phyloP scores from a whole-genome alignment of 768 basidiomycete species.

The Kwoniella dejecticola region DNA sequence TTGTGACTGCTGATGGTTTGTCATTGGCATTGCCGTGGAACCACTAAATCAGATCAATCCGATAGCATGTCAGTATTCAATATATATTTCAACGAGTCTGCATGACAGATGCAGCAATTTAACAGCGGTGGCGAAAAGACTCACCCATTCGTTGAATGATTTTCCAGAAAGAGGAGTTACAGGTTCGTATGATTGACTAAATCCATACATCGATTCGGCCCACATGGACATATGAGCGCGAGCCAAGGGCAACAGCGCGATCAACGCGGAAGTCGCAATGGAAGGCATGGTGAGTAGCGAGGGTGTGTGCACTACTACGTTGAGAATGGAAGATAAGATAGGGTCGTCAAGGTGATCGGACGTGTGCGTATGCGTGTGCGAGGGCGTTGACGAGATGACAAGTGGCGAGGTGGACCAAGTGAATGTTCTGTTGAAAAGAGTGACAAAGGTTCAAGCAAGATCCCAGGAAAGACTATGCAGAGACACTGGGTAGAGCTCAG shows the following conservation, averaged over 20 bases:
- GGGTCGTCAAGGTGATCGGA: too few relatives aligned
- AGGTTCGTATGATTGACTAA: slow-evolving; percentile 12
- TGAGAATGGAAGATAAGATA: too few relatives aligned
- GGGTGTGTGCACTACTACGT: too few relatives aligned
- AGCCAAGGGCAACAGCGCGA: slow-evolving; percentile 16
- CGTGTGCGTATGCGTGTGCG: too few relatives aligned
- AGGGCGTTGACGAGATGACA: too few relatives aligned
- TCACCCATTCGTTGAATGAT: slow-evolving; percentile 32
- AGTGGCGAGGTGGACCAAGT: too few relatives aligned
- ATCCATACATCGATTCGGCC: slow-evolving; percentile 25
- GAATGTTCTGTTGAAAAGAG: too few relatives aligned
- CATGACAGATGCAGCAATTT: neutral
- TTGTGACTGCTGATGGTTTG: slow-evolving; percentile 15
- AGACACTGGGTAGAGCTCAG: too few relatives aligned
- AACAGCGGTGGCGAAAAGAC: neutral
- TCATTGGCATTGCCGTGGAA: slow-evolving; percentile 30
- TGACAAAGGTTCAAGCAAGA: too few relatives aligned
- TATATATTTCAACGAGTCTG: neutral
- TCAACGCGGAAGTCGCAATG: slow-evolving; percentile 4
- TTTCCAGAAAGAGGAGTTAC: slow-evolving; percentile 23
- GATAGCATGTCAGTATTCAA: neutral
- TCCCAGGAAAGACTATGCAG: too few relatives aligned
- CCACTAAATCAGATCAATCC: slow-evolving; percentile 26
- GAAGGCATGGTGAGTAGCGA: neutral
- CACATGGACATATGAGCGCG: slow-evolving; percentile 28